phyloP scores from a whole-genome alignment of 2,329 filamentous ascomycete genomes.

The Sarocladium kiliense region DNA sequence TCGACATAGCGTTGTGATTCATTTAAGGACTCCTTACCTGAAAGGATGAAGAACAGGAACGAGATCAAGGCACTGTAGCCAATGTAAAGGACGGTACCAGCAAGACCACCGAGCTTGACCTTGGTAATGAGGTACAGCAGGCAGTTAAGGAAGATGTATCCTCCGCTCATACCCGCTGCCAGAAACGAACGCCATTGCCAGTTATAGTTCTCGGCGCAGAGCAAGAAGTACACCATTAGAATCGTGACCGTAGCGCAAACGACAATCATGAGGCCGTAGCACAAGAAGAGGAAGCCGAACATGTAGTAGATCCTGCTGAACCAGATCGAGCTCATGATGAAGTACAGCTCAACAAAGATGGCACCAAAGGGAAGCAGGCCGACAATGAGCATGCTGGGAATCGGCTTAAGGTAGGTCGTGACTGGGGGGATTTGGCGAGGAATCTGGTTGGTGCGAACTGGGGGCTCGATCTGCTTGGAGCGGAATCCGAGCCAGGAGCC shows the following conservation, averaged over 20 bases:
- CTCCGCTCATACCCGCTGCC: slow-evolving; percentile 82
- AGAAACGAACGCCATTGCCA: slow-evolving; percentile 98
- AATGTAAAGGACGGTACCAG: slow-evolving; percentile 84
- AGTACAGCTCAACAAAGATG: slow-evolving; percentile 97
- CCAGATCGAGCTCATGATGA: slow-evolving; percentile 99
- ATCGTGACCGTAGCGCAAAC: slow-evolving; percentile 90
- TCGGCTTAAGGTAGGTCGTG: slow-evolving; percentile 74
- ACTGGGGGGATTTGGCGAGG: slow-evolving; percentile 89
- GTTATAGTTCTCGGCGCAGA: slow-evolving; percentile 95
- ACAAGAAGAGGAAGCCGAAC: slow-evolving; percentile 98
- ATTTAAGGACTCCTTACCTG: slow-evolving; percentile 57
- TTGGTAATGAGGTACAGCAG: slow-evolving; percentile 88
- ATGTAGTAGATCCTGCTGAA: slow-evolving; percentile 99
- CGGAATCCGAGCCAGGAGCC: slow-evolving; percentile 95
- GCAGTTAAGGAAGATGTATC: slow-evolving; percentile 89
- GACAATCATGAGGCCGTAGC: slow-evolving; percentile 95
- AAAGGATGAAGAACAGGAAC: slow-evolving; percentile 88
- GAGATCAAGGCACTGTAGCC: slow-evolving; percentile 89
- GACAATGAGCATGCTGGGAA: slow-evolving; percentile 88
- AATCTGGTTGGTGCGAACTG: slow-evolving; percentile 95
- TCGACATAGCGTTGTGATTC: neutral
- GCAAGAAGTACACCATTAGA: slow-evolving; percentile 90
- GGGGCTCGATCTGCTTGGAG: slow-evolving; percentile 63
- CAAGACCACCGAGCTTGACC: slow-evolving; percentile 76
- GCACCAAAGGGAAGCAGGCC: slow-evolving; percentile 92